A percentile compares a stretch with the other conserved stretches of the same genome.
Conservation (phyloP, 192 early-diverging fungal species). For the Coemansia asiatica region DNA sequence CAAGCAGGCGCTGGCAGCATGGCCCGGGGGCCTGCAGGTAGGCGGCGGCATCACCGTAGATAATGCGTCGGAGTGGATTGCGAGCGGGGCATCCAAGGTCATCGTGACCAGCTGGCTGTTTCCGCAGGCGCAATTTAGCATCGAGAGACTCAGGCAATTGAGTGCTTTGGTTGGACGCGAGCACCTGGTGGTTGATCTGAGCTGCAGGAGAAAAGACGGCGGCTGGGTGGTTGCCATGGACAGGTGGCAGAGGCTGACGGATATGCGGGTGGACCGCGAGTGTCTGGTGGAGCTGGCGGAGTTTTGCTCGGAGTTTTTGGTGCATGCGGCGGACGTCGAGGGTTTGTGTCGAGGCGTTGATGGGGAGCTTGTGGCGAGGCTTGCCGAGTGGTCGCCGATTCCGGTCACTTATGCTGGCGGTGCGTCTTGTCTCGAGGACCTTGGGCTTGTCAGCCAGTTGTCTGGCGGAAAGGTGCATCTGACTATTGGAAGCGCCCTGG, state of each 20-base stretch:
- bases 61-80: conserved; percentile 88
- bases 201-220: conserved; percentile 68
- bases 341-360: conserved; percentile 95
- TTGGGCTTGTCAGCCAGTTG: conserved; percentile 74
- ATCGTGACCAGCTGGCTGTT: conserved; percentile 98
- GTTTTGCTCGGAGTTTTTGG: conserved; percentile 85
- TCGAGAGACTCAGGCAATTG: conserved; percentile 60
- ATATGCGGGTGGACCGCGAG: conserved; percentile 73
- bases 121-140: conserved; percentile 70
- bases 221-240: conserved; percentile 97
- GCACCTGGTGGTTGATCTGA: conserved; percentile 64
- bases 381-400: conserved; percentile 83
- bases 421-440: conserved; percentile 60
- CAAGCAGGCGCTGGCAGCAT: conserved; percentile 74
- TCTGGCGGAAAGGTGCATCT: conserved; percentile 86
- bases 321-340: conserved; percentile 98
- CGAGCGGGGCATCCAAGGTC: conserved; percentile 85
- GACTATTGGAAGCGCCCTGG: conserved; percentile 93
- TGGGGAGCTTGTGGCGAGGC: conserved; percentile 69
- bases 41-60: conserved; percentile 90
- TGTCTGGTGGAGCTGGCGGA: conserved; percentile 59
- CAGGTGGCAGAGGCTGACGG: conserved; percentile 95
- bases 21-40: conserved; percentile 87
- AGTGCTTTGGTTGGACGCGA: conserved; percentile 57
- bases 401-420: conserved; percentile 97